phyloP scores from a whole-genome alignment of 768 basidiomycete species.

The Tulasnella sp. region DNA sequence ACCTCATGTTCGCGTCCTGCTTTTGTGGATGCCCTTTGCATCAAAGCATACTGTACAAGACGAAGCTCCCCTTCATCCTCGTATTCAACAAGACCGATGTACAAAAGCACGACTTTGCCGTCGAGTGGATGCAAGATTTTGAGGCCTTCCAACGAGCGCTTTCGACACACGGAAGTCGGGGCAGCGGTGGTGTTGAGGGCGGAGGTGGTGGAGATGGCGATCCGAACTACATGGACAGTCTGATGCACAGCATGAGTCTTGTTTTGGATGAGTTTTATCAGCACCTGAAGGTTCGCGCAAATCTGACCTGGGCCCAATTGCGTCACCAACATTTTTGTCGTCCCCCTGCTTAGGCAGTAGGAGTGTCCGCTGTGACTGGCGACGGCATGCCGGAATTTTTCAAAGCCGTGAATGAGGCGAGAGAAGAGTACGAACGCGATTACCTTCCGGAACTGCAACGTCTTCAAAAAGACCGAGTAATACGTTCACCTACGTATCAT shows the following conservation, averaged over 20 bases:
- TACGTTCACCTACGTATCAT: background rate
- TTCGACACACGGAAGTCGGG: slow-evolving; percentile 48
- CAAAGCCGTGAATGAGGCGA: slow-evolving; percentile 75
- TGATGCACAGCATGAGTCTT: slow-evolving; percentile 98
- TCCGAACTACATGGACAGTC: slow-evolving; percentile 93
- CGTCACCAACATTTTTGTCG: background rate
- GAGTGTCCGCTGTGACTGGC: slow-evolving; percentile 94
- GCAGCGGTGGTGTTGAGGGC: slow-evolving; percentile 14
- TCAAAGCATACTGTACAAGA: slow-evolving; percentile 97
- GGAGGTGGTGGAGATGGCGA: slow-evolving; percentile 59
- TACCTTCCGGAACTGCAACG: slow-evolving; percentile 84
- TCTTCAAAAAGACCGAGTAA: slow-evolving; percentile 33
- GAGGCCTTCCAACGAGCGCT: slow-evolving; percentile 88
- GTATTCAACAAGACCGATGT: slow-evolving; percentile 99
- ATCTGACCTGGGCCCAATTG: background rate
- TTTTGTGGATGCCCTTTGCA: background rate
- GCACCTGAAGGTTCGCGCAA: slow-evolving; percentile 59
- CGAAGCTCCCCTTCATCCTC: slow-evolving; percentile 89
- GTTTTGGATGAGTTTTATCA: slow-evolving; percentile 98
- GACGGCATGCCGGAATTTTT: slow-evolving; percentile 87
- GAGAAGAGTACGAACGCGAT: slow-evolving; percentile 80
- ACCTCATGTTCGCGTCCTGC: background rate
- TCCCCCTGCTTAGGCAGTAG: slow-evolving; percentile 60
- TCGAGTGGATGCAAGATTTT: slow-evolving; percentile 98
- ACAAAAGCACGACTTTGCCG: slow-evolving; percentile 75